Base-by-base conservation (phyloP, 768 basidiomycete genomes). In the Russula emetica region DNA sequence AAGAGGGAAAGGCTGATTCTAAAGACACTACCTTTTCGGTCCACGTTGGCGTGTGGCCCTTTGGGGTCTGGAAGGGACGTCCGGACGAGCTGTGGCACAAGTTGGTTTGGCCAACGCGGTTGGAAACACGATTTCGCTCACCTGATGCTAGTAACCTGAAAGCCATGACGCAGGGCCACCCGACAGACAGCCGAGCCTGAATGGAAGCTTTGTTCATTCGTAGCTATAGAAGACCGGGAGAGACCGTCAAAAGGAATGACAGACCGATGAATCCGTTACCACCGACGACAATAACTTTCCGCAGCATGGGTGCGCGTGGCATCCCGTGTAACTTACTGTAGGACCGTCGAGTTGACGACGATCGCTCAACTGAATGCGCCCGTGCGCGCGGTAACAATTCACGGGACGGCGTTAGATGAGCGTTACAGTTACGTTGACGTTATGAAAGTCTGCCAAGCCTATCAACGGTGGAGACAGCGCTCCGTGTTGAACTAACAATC, bases 231-330 rank as follows among this genome's bases (percentile, higher is more conserved):
- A n/a, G n/a, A 22, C 45, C 6, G 1, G 32, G 16, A 53, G 44
- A n/a, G n/a, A 22, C 45, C 6, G 1, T 22, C 10, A 53, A 47
- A 24, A 44, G n/a, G 49, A 55, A 55, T 26, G 34, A 50, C 58
- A 63, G 28, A 90, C 95, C 96, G 71, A 99, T 85, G 78, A 97
- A 98, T 6, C 97, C 97, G 77, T 97, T 97, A 51, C 97, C 97
- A n/a, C 97, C 97, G 1, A 98, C 83, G 47, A 99, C 93, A n/a
- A 98, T 84, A 42, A 98, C 81, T 71, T 80, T 88, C 59, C 78
- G 82, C 58, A 79, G 61, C 26, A 79, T 63, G 38, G 73, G n/a
- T 60, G n/a, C n/a, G n/a, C n/a, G n/a, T n/a, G 50, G 45, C 62
- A 68, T 67, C 13, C 22, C 9, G 18, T 26, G n/a, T n/a, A n/a